Conservation (phyloP, 345 rosid genomes). For the Bruguiera sexangula region DNA sequence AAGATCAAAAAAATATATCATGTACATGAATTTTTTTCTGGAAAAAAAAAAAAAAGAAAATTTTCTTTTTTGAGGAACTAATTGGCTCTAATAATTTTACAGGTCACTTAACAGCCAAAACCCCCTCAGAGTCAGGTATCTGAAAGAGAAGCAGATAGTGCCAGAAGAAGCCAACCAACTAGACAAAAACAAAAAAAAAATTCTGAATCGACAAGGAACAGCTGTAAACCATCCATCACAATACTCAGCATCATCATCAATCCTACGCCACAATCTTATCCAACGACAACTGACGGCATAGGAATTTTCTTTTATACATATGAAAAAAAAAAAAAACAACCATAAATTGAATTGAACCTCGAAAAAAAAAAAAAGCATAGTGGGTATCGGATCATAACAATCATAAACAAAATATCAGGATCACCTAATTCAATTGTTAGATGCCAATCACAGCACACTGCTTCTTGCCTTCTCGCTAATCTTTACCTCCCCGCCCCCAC, state of each 20-base stretch:
- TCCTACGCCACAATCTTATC: slow-evolving; percentile 48
- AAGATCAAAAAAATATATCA: neutral
- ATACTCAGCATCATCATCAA: slow-evolving; percentile 33
- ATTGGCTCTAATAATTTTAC: neutral
- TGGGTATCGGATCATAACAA: too few relatives aligned
- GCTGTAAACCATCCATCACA: slow-evolving; percentile 29
- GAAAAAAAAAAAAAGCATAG: too few relatives aligned
- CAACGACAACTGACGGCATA: slow-evolving; percentile 18
- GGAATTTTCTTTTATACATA: slow-evolving; percentile 11
- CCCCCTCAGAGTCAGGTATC: slow-evolving; percentile 12
- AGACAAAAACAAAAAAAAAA: slow-evolving; percentile 22
- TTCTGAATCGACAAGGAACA: slow-evolving; percentile 30
- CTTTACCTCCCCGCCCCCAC: too few relatives aligned
- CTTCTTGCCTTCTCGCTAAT: too few relatives aligned
- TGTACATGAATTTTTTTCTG: neutral
- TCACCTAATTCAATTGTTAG: neutral
- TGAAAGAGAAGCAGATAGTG: slow-evolving; percentile 31
- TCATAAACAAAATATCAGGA: neutral
- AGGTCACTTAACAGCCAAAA: too few relatives aligned
- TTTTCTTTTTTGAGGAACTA: neutral
- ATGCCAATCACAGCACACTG: too few relatives aligned
- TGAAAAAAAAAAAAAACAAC: neutral
- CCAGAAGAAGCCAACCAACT: slow-evolving; percentile 40
- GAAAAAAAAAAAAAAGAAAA: neutral
- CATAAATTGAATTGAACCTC: too few relatives aligned